A percentile compares a stretch with the other conserved stretches of the same genome.
Evolutionary conservation across 2,329 filamentous ascomycete genomes (phyloP).

Genomic region (Lecanicillium sp.): DNA sequence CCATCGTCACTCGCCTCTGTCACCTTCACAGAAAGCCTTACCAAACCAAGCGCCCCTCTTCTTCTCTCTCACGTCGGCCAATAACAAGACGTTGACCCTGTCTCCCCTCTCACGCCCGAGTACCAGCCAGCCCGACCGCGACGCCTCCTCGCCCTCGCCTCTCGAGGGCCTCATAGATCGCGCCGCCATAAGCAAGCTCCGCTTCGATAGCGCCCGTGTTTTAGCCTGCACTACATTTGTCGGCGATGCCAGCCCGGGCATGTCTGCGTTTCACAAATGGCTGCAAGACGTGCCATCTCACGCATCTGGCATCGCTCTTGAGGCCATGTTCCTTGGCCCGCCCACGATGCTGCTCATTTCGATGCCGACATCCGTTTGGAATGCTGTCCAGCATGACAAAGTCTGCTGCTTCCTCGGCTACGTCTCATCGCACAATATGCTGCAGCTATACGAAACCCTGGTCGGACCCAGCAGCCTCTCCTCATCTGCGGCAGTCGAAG

Average conservation of each 20-base stretch:
- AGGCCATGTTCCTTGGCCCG: conserved; percentile 61
- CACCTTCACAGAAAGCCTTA: conserved; percentile 23
- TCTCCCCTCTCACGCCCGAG: conserved; percentile 33
- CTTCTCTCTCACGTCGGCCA: conserved; percentile 48
- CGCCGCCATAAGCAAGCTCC: conserved; percentile 40
- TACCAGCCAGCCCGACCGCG: conserved; percentile 14
- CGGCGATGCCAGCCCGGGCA: conserved; percentile 56
- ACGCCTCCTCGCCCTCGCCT: too few relatives aligned
- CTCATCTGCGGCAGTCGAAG: too few relatives aligned
- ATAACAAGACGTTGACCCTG: conserved; percentile 44
- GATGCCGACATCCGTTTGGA: conserved; percentile 57
- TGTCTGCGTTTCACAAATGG: conserved; percentile 60
- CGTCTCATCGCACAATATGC: conserved; percentile 61
- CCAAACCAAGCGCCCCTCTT: conserved; percentile 37
- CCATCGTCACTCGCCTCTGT: conserved; percentile 35
- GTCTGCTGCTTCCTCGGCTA: conserved; percentile 59
- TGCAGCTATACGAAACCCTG: conserved; percentile 53
- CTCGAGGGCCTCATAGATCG: too few relatives aligned
- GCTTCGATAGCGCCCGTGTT: conserved; percentile 54
- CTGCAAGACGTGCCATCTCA: conserved; percentile 47
- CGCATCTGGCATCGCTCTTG: conserved; percentile 52
- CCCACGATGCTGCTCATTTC: conserved; percentile 60
- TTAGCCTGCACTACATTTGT: conserved; percentile 61
- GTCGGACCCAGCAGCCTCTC: conserved; percentile 32
- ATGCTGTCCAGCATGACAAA: conserved; percentile 57